A percentile compares a stretch with the other conserved stretches of the same genome.
phyloP scores from a whole-genome alignment of 805 yeast species.

The Ogataea ramenticola region DNA sequence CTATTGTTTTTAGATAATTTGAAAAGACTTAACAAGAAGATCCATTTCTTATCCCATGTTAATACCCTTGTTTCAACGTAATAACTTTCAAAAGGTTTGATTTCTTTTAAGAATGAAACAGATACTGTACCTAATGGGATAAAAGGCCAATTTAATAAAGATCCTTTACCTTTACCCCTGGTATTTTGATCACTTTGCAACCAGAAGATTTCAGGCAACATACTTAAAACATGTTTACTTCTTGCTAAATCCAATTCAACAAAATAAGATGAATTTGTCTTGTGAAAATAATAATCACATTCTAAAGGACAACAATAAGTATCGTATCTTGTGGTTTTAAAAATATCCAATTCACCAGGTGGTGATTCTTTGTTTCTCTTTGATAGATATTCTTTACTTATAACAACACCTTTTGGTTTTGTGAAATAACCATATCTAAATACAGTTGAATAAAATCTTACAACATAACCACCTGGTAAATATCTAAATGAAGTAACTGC shows the following conservation, averaged over 20 bases:
- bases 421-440: conserved; percentile 35
- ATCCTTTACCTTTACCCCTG: conserved; percentile 25
- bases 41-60: conserved; percentile 88
- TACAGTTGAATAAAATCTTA: conserved; percentile 51
- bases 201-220: conserved; percentile 51
- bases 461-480: conserved; percentile 58
- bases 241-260: conserved; percentile 76
- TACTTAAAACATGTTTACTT: conserved; percentile 47
- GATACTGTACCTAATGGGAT: conserved; percentile 73
- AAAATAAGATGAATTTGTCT: conserved; percentile 81
- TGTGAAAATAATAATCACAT: conserved; percentile 82
- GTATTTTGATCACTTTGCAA: conserved; percentile 29
- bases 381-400: conserved; percentile 6
- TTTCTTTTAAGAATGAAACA: conserved; percentile 63
- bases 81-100: conserved; percentile 58
- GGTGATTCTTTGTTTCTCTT: conserved; percentile 21
- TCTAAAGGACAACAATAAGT: conserved; percentile 60
- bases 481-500: conserved; percentile 46
- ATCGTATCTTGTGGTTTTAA: conserved; percentile 29
- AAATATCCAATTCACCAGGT: conserved; percentile 21
- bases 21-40: conserved; percentile 63
- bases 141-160: conserved; percentile 41
- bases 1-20: conserved; percentile 28
- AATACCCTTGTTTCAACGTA: conserved; percentile 49
- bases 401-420: conserved; percentile 7